Percentiles rank a stretch among this genome's conserved stretches.
Conservation (phyloP, 164 flowering plant genomes). For the Protea cynaroides region DNA sequence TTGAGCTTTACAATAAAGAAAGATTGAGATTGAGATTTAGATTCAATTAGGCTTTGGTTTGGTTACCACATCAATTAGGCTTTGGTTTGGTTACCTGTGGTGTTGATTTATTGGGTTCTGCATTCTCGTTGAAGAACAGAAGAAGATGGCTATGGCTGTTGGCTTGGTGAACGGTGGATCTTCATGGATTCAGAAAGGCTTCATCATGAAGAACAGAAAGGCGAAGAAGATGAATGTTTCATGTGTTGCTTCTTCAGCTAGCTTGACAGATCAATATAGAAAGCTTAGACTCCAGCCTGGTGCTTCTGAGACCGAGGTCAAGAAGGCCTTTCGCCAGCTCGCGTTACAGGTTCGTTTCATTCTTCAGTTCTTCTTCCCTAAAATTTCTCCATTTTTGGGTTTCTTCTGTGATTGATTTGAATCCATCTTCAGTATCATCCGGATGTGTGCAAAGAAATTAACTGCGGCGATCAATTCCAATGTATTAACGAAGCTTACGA, state of each 20-base stretch:
- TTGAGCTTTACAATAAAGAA: too few relatives aligned
- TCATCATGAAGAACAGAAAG: neutral
- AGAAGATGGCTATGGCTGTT: neutral
- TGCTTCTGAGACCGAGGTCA: constrained; percentile 85
- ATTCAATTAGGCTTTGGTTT: too few relatives aligned
- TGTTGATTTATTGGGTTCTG: too few relatives aligned
- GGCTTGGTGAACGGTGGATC: neutral
- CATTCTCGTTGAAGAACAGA: too few relatives aligned
- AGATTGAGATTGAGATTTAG: too few relatives aligned
- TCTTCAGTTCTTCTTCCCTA: neutral
- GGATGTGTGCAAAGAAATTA: constrained; percentile 84
- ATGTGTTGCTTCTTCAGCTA: neutral
- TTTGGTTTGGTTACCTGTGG: too few relatives aligned
- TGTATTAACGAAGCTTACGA: constrained; percentile 86
- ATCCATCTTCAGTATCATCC: constrained; percentile 82
- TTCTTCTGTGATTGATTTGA: neutral
- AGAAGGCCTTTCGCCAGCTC: constrained; percentile 72
- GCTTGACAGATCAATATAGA: constrained; percentile 48
- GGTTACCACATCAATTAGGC: too few relatives aligned
- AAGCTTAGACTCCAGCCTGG: constrained; percentile 59
- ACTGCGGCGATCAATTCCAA: constrained; percentile 69
- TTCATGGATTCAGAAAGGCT: neutral
- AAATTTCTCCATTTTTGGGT: neutral
- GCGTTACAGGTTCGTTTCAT: constrained; percentile 55
- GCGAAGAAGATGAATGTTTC: neutral